A percentile compares a stretch with the other conserved stretches of the same genome.
Evolutionary conservation across 2,329 filamentous ascomycete genomes (phyloP).

Genomic region (Colletotrichum karsti): DNA sequence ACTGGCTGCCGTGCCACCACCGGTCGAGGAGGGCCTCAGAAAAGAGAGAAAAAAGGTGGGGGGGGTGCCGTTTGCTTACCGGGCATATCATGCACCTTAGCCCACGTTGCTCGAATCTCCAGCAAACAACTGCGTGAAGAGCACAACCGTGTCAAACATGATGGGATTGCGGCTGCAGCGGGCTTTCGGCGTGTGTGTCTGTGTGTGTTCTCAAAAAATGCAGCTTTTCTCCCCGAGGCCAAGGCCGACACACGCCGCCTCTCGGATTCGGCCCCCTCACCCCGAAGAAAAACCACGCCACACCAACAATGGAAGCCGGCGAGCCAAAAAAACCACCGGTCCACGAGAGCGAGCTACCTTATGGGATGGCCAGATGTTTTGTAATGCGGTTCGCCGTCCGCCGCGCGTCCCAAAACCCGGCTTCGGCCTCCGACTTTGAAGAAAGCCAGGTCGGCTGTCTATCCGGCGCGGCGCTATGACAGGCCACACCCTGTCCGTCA

Average conservation of each 20-base stretch:
- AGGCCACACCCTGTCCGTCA: slow-evolving; percentile 13
- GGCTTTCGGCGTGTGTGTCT: not conserved
- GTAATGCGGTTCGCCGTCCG: slow-evolving; percentile 7
- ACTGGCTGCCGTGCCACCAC: slow-evolving; percentile 19
- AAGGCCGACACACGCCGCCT: not conserved
- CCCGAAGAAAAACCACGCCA: not conserved
- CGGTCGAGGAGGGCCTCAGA: slow-evolving; percentile 23
- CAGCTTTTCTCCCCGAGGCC: not conserved
- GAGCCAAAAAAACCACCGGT: too few species aligned
- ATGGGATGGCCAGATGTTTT: slow-evolving; percentile 3
- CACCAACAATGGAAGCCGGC: too few species aligned
- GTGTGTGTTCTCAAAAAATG: too few species aligned
- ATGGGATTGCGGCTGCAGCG: not conserved
- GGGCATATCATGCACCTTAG: too few species aligned
- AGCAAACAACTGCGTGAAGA: not conserved
- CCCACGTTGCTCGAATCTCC: not conserved
- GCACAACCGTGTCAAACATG: not conserved
- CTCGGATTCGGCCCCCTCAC: not conserved
- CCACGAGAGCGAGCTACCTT: not conserved
- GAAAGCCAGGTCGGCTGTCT: not conserved
- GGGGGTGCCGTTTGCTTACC: not conserved
- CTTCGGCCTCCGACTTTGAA: too few species aligned
- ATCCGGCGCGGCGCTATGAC: not conserved
- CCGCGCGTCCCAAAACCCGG: not conserved
- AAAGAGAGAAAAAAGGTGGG: slow-evolving; percentile 1